Evolutionary conservation across 805 yeast genomes (phyloP).

Genomic region (Candida michaelii): DNA sequence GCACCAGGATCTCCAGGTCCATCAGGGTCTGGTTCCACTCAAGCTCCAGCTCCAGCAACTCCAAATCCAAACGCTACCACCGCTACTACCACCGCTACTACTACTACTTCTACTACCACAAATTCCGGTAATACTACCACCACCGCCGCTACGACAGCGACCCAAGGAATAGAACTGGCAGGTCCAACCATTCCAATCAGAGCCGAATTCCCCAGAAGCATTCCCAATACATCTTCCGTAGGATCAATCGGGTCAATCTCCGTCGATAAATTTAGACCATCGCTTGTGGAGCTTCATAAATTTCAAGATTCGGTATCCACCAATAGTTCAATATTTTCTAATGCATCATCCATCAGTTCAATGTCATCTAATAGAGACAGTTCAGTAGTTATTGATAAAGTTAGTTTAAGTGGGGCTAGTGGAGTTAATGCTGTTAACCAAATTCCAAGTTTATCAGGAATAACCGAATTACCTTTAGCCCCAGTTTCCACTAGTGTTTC

Average conservation of each 20-base stretch:
- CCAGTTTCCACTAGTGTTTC: too few relatives aligned
- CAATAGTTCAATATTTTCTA: constrained; percentile 34
- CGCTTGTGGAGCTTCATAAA: constrained; percentile 29
- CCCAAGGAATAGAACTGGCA: not conserved
- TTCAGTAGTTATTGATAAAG: constrained; percentile 2
- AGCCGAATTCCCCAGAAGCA: constrained; percentile 16
- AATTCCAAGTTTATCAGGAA: not conserved
- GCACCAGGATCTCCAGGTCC: constrained; percentile 36
- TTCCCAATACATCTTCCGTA: constrained; percentile 10
- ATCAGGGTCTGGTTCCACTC: too few relatives aligned
- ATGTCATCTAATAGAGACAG: constrained; percentile 22
- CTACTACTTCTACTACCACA: not conserved
- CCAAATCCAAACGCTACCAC: not conserved
- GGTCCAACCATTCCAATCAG: constrained; percentile 1
- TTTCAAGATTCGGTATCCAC: constrained; percentile 18
- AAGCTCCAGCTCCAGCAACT: too few relatives aligned
- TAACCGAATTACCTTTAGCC: not conserved
- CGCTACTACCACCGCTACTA: not conserved
- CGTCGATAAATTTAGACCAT: constrained; percentile 35
- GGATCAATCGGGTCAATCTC: not conserved
- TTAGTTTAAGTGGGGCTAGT: constrained; percentile 3
- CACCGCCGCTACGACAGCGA: not conserved
- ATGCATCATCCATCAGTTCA: constrained; percentile 36
- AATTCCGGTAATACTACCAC: not conserved
- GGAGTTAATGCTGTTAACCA: too few relatives aligned